A percentile compares a stretch with the other conserved stretches of the same genome.
Evolutionary conservation across 2,329 filamentous ascomycete species (phyloP).

Genomic region (Ceratocystis alfenasii): DNA sequence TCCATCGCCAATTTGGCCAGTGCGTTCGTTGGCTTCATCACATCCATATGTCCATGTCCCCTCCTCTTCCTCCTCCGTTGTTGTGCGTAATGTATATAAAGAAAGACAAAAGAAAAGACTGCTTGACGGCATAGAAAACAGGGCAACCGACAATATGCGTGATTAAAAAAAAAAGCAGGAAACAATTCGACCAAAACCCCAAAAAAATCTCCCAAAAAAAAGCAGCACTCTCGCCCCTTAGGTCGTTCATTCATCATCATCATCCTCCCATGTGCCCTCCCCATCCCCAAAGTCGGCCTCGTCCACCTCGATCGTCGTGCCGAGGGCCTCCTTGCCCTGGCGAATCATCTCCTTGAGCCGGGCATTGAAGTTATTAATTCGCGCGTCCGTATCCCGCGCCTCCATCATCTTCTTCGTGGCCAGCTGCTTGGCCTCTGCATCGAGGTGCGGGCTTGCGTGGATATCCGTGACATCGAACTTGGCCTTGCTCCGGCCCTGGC

Average conservation of each 20-base stretch:
- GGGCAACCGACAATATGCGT: too few relatives aligned
- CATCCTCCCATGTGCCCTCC: conserved; percentile 23
- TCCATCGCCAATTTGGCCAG: too few relatives aligned
- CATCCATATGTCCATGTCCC: too few relatives aligned
- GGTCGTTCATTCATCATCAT: not conserved
- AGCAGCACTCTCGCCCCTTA: not conserved
- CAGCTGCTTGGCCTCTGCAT: conserved; percentile 59
- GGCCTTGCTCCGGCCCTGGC: conserved; percentile 1
- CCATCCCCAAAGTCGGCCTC: conserved; percentile 35
- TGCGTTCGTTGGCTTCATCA: too few relatives aligned
- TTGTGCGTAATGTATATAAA: too few relatives aligned
- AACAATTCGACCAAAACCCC: not conserved
- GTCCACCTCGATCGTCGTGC: conserved; percentile 56
- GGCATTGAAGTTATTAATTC: conserved; percentile 67
- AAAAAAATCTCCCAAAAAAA: not conserved
- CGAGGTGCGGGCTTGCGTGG: conserved; percentile 39
- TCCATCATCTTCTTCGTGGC: conserved; percentile 59
- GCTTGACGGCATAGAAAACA: too few relatives aligned
- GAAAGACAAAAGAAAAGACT: too few relatives aligned
- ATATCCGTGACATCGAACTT: conserved; percentile 25
- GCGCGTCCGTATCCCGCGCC: conserved; percentile 66
- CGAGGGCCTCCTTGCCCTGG: conserved; percentile 77
- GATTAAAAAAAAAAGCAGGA: not conserved
- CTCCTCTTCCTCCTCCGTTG: too few relatives aligned
- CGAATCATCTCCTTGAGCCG: conserved; percentile 76